phyloP scores from a whole-genome alignment of 1,284 basidiomycete genomes.

The Ustilago shanxiensis region DNA sequence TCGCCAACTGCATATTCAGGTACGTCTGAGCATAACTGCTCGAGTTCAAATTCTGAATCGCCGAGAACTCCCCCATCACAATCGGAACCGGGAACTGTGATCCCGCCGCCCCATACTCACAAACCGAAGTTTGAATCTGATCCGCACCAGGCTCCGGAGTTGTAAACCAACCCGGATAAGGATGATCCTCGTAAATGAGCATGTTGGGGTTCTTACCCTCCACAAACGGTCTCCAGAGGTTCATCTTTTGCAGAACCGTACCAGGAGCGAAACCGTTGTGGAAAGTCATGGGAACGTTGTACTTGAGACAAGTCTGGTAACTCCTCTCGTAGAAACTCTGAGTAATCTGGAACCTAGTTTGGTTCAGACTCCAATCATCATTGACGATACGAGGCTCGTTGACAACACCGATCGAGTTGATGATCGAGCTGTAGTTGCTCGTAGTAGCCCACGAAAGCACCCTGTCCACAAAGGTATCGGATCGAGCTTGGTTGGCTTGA shows the following conservation, averaged over 20 bases:
- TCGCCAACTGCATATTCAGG: constrained; percentile 58
- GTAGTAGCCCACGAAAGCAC: constrained; percentile 54
- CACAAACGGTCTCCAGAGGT: constrained; percentile 56
- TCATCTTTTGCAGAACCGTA: constrained; percentile 34
- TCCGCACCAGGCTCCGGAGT: constrained; percentile 32
- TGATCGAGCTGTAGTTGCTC: constrained; percentile 62
- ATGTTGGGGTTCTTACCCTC: constrained; percentile 60
- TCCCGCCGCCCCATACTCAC: constrained; percentile 45
- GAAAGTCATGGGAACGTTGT: constrained; percentile 60
- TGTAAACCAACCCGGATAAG: constrained; percentile 66
- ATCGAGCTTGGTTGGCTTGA: constrained; percentile 54
- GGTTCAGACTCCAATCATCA: constrained; percentile 40
- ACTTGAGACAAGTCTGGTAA: constrained; percentile 41
- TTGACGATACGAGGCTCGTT: constrained; percentile 63
- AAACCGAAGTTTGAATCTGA: constrained; percentile 52
- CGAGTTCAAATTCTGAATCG: constrained; percentile 45
- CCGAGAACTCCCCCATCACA: constrained; percentile 62
- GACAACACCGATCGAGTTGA: constrained; percentile 61
- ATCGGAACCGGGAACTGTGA: constrained; percentile 53
- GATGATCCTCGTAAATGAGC: constrained; percentile 66
- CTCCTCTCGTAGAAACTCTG: constrained; percentile 55
- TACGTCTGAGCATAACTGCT: constrained; percentile 35
- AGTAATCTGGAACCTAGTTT: constrained; percentile 35
- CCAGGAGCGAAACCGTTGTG: constrained; percentile 62
- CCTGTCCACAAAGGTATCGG: constrained; percentile 53